Evolutionary conservation across 805 yeast genomes (phyloP).

Genomic region (Wickerhamiella occidentalis): DNA sequence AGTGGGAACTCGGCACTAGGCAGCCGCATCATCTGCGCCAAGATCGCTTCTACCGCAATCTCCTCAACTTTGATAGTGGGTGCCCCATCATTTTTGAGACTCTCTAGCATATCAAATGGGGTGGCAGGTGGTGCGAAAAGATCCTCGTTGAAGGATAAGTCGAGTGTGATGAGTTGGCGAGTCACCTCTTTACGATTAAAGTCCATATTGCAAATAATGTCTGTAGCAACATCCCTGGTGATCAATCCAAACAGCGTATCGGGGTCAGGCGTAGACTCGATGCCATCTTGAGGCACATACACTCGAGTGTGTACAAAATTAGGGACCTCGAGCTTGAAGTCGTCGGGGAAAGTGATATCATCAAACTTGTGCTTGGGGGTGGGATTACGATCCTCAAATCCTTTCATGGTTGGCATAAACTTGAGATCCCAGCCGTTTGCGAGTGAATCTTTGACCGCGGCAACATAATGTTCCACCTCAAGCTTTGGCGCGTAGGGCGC

Average conservation of each 20-base stretch:
- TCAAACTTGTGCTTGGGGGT: conserved; percentile 25
- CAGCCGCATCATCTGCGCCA: conserved; percentile 63
- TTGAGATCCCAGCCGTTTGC: conserved; percentile 20
- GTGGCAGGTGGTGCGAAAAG: conserved; percentile 64
- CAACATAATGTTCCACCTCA: conserved; percentile 19
- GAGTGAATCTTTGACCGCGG: conserved; percentile 17
- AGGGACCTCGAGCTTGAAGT: background rate
- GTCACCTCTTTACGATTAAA: conserved; percentile 84
- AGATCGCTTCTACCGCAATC: conserved; percentile 67
- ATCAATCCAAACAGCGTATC: conserved; percentile 45
- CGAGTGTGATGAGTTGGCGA: conserved; percentile 64
- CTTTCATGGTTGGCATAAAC: conserved; percentile 17
- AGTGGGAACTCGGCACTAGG: conserved; percentile 54
- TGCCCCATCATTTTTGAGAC: conserved; percentile 25
- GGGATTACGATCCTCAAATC: background rate
- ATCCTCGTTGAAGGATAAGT: conserved; percentile 53
- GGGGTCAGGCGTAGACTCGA: conserved; percentile 54
- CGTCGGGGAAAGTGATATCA: conserved; percentile 25
- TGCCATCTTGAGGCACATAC: conserved; percentile 24
- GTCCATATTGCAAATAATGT: conserved; percentile 65
- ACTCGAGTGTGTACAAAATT: conserved; percentile 9
- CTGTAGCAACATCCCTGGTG: conserved; percentile 63
- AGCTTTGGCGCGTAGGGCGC: conserved; percentile 28
- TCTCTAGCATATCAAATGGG: conserved; percentile 56
- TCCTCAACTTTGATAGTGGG: conserved; percentile 91